A percentile compares a stretch with the other conserved stretches of the same genome.
Evolutionary conservation across 768 basidiomycete species (phyloP).

Genomic region (Mycena amicta): DNA sequence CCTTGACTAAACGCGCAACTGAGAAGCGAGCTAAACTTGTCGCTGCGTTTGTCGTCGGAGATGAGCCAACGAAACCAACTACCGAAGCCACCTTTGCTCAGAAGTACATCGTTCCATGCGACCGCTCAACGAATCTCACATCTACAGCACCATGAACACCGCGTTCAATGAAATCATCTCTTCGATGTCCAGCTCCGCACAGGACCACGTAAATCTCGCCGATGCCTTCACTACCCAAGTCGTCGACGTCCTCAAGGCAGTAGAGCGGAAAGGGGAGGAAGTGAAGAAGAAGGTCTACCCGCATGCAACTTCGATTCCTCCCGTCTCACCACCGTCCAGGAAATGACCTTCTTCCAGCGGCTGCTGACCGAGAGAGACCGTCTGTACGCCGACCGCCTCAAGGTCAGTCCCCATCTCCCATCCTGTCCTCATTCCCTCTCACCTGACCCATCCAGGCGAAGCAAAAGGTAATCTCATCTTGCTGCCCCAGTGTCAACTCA

Average conservation of each 20-base stretch:
- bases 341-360: conserved; percentile 72
- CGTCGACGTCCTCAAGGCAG: conserved; percentile 58
- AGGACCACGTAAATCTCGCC: conserved; percentile 70
- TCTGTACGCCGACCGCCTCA: conserved; percentile 65
- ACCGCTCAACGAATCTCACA: conserved; percentile 12
- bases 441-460: conserved; percentile 47
- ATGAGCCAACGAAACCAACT: conserved; percentile 66
- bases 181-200: conserved; percentile 60
- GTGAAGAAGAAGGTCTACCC: conserved; percentile 64
- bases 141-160: conserved; percentile 65
- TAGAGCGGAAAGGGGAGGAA: conserved; percentile 67
- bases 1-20: conserved; percentile 62
- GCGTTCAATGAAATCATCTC: conserved; percentile 70
- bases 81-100: conserved; percentile 52
- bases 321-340: conserved; percentile 39
- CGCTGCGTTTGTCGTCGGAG: conserved; percentile 59
- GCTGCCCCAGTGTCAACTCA: conserved; percentile 13
- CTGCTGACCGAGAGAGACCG: conserved; percentile 71
- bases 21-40: conserved; percentile 73
- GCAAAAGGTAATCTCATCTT: conserved; percentile 51
- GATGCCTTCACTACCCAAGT: conserved; percentile 63
- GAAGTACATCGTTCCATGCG: conserved; percentile 45
- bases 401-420: conserved; percentile 48
- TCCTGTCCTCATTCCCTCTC: conserved; percentile 11
- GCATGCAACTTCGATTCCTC: conserved; percentile 1